phyloP scores from a whole-genome alignment of 345 rosid species.

The Arabis hirsuta region DNA sequence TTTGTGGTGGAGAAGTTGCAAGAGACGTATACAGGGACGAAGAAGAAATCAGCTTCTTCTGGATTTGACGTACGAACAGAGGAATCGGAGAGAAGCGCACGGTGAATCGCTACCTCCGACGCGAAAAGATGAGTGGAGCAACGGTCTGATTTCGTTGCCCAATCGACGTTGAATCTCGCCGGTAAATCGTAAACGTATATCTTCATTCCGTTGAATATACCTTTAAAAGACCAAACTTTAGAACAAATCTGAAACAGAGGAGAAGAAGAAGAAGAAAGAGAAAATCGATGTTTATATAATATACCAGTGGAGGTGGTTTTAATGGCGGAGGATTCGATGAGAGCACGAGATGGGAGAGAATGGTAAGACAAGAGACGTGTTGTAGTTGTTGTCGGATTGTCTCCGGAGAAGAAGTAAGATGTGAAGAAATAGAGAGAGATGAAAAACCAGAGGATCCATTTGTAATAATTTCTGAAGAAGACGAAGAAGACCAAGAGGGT shows the following conservation, averaged over 20 bases:
- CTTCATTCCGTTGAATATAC: conserved; percentile 64
- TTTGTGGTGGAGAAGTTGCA: conserved; percentile 89
- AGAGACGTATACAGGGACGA: conserved; percentile 93
- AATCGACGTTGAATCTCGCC: conserved; percentile 66
- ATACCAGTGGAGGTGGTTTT: conserved; percentile 42
- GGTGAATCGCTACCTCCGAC: conserved; percentile 91
- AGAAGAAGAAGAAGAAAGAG: background rate
- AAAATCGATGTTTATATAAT: conserved; percentile 19
- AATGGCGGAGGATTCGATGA: conserved; percentile 60
- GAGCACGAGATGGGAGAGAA: conserved; percentile 68
- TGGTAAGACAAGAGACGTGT: conserved; percentile 48
- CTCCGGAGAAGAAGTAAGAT: conserved; percentile 59
- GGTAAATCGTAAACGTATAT: conserved; percentile 83
- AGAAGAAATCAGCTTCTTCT: conserved; percentile 85
- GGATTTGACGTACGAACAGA: conserved; percentile 74
- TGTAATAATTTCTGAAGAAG: conserved; percentile 66
- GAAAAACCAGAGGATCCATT: conserved; percentile 80
- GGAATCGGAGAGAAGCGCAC: conserved; percentile 51
- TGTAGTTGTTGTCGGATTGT: conserved; percentile 45
- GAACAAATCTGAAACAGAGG: background rate
- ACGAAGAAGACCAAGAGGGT: conserved; percentile 39
- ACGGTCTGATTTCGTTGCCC: conserved; percentile 70
- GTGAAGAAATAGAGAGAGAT: conserved; percentile 73
- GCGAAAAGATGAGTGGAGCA: conserved; percentile 88
- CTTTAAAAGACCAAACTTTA: conserved; percentile 35